Evolutionary conservation across 2,329 filamentous ascomycete genomes (phyloP).

Genomic region (Alternaria metachromatica): DNA sequence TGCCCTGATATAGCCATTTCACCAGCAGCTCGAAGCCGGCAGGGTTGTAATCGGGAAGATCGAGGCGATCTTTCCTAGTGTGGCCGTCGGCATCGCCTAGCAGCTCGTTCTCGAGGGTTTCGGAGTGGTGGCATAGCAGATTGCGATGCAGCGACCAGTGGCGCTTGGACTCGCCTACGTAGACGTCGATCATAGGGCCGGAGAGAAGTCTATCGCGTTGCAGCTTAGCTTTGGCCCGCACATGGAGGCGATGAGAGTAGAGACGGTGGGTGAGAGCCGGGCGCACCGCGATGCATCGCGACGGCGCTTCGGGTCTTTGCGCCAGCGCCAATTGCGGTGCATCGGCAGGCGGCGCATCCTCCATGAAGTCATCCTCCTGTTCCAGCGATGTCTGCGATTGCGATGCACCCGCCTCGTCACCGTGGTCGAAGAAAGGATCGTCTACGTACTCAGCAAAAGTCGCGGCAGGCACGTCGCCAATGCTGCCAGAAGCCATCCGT

Average conservation of each 20-base stretch:
- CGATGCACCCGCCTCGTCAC: conserved; percentile 17
- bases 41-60: conserved; percentile 59
- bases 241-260: conserved; percentile 47
- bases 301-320: conserved; percentile 14
- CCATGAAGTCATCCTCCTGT: conserved; percentile 13
- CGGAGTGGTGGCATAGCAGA: conserved; percentile 61
- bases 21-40: conserved; percentile 61
- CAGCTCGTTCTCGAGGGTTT: conserved; percentile 51
- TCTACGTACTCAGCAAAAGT: conserved; percentile 61
- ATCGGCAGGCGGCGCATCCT: conserved; percentile 23
- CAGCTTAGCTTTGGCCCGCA: conserved; percentile 54
- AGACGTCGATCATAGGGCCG: conserved; percentile 59
- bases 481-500: conserved; percentile 56
- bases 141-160: conserved; percentile 62
- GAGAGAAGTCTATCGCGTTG: conserved; percentile 60
- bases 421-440: conserved; percentile 28
- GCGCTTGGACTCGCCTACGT: conserved; percentile 55
- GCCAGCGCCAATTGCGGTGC: conserved; percentile 16
- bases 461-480: conserved; percentile 55
- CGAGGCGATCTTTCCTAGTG: conserved; percentile 50
- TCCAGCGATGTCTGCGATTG: conserved; percentile 21
- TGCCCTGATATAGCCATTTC: conserved; percentile 64
- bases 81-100: conserved; percentile 44
- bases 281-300: conserved; percentile 35
- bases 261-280: conserved; percentile 45